Base-by-base conservation (phyloP, 495 filamentous ascomycete genomes). In the Podospora appendiculata region DNA sequence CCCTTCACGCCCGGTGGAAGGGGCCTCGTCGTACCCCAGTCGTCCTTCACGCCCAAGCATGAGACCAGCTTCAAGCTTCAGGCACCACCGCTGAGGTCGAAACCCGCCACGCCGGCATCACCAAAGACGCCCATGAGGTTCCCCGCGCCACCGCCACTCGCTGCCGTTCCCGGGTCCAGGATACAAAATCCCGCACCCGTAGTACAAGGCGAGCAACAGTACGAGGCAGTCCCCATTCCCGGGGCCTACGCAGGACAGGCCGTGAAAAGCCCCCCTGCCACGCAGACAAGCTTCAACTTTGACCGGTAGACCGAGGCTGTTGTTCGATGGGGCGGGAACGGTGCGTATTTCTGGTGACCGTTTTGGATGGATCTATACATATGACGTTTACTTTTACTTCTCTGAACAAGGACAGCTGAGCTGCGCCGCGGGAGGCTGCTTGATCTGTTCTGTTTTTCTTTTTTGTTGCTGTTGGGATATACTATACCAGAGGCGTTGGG, bases 21-120 rank as follows among this genome's bases (percentile, higher is more conserved):
- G 32, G 42, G 59, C 11, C 61, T 65, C 41, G 60, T 63, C 50
- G 70, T 80, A 49, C 75, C 78, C 8, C 59, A 64, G 49, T 76
- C 76, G 4, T 44, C 68, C 53, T 64, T 80, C 69, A 46, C 72
- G 47, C 51, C 62, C 51, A 67, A 55, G 61, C 60, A 25, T 25
- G 25, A 54, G 57, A 52, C 47, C 52, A 76, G 85, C 14, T 95
- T 96, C 78, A 83, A 86, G 57, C 82, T 96, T 9, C 87, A 95
- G 70, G 72, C 90, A 16, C 89, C 90, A 32, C 90, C 90, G 0
- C 80, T 79, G 64, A 85, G 83, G 58, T 80, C 89, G 41, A 86
- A 88, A 58, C 75, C 81, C 47, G 83, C 89, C 25, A 91, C 66
- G 1, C 88, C 88, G 6, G 79, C 87, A 19, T 88, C 68, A 4